Evolutionary conservation across 176 grass and related monocot species (phyloP), one percentile per base, ranked within the genome.

Genomic region (Otatea glauca): DNA sequence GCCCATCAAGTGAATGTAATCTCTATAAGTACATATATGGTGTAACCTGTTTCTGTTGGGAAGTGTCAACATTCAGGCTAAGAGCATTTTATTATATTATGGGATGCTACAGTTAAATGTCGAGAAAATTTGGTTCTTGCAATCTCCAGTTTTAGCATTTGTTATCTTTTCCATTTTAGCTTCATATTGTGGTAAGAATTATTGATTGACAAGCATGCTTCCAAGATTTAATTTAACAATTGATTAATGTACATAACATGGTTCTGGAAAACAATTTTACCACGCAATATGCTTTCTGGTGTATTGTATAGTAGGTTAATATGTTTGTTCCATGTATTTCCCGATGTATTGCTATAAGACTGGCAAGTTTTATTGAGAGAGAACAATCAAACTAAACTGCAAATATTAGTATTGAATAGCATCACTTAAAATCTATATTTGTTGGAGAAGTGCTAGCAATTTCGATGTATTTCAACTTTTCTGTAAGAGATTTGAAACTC

Each of bases 131-230:
- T 10, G 24, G 42, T 64, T 24, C 38, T 34, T 72, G 39, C 80
- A 82, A 41, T 53, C 35, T 71, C 51, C 51, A 14, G 16, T 72
- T 82, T 61, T 37, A 10, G 68, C 69, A 73, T 49, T 58, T 83
- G 55, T 83, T 55, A 63, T 75, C 8, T 41, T 73, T n/a, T 20
- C 39, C 29, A 25, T 65, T 65, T 23, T 39, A 80, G 41, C 50
- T 74, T 65, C 15, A 48, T 83, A 58, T 12, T 20, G 41, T 25
- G 15, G n/a, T 73, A 32, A 55, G 18, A 38, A 37, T 56, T 75
- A 56, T 34, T 75, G 32, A 56, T 38, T 75, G 29, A 16, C 29
- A 55, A 21, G 34, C 48, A n/a, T 9, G 5, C 14, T 74, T 25
- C 10, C 29, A 75, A 55, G 1, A 75, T 56, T 55, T 49, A 56